A percentile compares a stretch with the other conserved stretches of the same genome.
phyloP scores from a whole-genome alignment of 2,329 filamentous ascomycete species.

The Hyphodiscus sp. region DNA sequence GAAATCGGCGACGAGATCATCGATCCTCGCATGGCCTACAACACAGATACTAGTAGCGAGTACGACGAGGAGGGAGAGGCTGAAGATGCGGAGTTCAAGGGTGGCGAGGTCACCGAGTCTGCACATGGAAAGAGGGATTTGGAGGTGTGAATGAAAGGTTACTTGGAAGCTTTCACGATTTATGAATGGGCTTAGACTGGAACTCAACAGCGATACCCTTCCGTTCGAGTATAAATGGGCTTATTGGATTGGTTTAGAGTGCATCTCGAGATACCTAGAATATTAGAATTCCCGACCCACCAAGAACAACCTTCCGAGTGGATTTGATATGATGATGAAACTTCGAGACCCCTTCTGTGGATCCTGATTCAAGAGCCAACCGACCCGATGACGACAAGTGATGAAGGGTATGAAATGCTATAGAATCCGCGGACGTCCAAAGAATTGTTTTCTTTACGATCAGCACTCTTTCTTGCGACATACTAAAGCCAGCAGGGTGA shows the following conservation, averaged over 20 bases:
- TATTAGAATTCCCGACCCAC: not conserved
- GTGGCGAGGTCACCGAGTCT: slow-evolving; percentile 2
- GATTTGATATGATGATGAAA: too few species aligned
- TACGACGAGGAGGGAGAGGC: slow-evolving; percentile 15
- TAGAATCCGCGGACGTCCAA: too few species aligned
- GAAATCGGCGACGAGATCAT: slow-evolving; percentile 64
- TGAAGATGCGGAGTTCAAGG: slow-evolving; percentile 6
- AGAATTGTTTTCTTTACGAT: too few species aligned
- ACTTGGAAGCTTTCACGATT: not conserved
- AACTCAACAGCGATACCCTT: not conserved
- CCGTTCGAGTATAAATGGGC: not conserved
- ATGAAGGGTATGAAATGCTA: too few species aligned
- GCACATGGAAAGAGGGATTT: slow-evolving; percentile 11
- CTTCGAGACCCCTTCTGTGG: too few species aligned
- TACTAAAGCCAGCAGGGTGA: too few species aligned
- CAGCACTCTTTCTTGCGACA: too few species aligned
- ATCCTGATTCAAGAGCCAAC: too few species aligned
- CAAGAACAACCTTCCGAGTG: not conserved
- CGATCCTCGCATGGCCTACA: slow-evolving; percentile 32
- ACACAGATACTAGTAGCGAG: slow-evolving; percentile 11
- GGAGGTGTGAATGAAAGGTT: not conserved
- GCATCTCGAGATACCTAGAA: not conserved
- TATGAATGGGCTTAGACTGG: not conserved
- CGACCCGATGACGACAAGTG: too few species aligned
- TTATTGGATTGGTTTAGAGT: not conserved